Conservation (phyloP, 202 grass and related monocot species). For the Musa balbisiana region DNA sequence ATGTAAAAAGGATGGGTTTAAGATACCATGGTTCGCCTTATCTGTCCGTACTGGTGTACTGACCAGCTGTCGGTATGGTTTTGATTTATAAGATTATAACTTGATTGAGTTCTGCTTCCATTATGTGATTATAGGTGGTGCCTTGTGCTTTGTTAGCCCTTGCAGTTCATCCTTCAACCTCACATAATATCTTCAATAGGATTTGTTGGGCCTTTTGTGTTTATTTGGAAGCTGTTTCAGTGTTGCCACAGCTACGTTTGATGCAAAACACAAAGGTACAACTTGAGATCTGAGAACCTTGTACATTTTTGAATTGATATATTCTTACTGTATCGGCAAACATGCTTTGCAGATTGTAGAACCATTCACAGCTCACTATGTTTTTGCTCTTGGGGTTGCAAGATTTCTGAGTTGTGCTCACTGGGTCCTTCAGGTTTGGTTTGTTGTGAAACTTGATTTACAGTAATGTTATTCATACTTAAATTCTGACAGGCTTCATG, state of each 20-base stretch:
- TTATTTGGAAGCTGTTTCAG: slow-evolving; percentile 96
- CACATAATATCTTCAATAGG: slow-evolving; percentile 83
- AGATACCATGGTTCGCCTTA: background rate
- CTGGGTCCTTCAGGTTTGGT: slow-evolving; percentile 93
- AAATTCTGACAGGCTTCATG: background rate
- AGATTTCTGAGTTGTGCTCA: slow-evolving; percentile 99
- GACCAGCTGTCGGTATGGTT: too few relatives aligned
- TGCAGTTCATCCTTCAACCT: slow-evolving; percentile 86
- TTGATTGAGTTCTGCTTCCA: slow-evolving; percentile 16
- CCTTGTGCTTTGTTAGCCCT: slow-evolving; percentile 78
- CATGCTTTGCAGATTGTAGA: slow-evolving; percentile 76
- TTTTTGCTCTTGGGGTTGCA: slow-evolving; percentile 93
- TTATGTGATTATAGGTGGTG: slow-evolving; percentile 46
- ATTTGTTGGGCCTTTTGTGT: slow-evolving; percentile 93
- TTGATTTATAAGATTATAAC: background rate
- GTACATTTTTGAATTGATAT: slow-evolving; percentile 14
- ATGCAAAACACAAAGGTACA: slow-evolving; percentile 98
- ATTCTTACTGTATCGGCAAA: slow-evolving; percentile 5
- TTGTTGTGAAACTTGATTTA: slow-evolving; percentile 2
- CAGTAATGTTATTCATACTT: background rate
- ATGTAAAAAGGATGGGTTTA: background rate
- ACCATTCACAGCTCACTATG: slow-evolving; percentile 95
- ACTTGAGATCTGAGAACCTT: slow-evolving; percentile 7
- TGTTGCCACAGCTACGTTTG: slow-evolving; percentile 82
- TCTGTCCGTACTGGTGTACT: too few relatives aligned